Evolutionary conservation across 176 grass and related monocot genomes (phyloP), one percentile per base, ranked within the genome.

Genomic region (Lolium multiflorum): DNA sequence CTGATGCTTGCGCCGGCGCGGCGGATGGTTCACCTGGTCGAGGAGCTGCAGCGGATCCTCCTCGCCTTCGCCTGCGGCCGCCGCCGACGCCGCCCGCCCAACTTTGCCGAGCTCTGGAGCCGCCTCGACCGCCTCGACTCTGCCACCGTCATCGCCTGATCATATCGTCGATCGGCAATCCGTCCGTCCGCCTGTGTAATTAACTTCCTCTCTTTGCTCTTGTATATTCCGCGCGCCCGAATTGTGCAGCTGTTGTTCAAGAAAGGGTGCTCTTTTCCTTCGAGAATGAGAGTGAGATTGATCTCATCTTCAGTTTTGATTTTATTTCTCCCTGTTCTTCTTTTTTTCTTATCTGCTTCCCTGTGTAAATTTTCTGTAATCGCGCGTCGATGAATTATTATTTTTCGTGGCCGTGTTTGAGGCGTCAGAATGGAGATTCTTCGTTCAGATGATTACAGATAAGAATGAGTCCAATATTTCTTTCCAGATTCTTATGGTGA

Each of bases 101-200:
- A 4, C 38, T 87, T 84, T 38, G 82, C 49, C 0, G 84, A 77
- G 74, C 82, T 94, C 18, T 92, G 82, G 89, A 88, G 77, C 70
- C 89, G 80, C 11, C 72, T 97, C 70, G 87, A 85, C 77, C 78
- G 89, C 44, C 87, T 96, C 77, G 81, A 96, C 84, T 92, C 91
- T 17, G 81, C 87, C 54, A 88, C 89, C 62, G 81, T 84, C 74
- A 86, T 86, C 44, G 81, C 44, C 54, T 95, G 91, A 95, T 64
- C 47, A 22, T 17, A 93, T 64, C 47, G 41, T 17, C 5, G 6
- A 6, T 1, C 22, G 4, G 8, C 44, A 20, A 9, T 7, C 22
- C 22, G 7, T 47, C 43, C 25, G 4, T 67, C 0, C 60, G 20
- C 12, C 21, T 74, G 0, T 81, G 79, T 81, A 81, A 80, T 65